Evolutionary conservation across 768 basidiomycete species (phyloP).

Genomic region (Lactarius trivialis): DNA sequence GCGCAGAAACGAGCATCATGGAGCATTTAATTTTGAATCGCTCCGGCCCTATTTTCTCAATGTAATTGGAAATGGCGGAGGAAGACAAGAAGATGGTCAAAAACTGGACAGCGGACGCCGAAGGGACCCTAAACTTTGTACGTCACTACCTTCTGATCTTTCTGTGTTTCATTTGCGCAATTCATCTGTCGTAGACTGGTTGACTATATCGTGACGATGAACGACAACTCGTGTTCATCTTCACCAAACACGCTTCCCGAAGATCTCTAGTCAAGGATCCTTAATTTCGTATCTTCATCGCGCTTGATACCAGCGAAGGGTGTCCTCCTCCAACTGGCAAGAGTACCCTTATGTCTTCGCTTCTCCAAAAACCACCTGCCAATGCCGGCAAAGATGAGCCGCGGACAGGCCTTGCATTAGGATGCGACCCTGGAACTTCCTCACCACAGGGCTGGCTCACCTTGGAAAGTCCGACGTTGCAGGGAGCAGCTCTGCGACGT

Average conservation of each 20-base stretch:
- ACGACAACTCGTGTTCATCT: conserved; percentile 45
- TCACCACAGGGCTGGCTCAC: too few species aligned
- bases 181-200: not conserved
- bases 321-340: conserved; percentile 77
- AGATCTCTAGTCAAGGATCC: conserved; percentile 89
- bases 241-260: conserved; percentile 68
- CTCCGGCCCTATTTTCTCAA: not conserved
- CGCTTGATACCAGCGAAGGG: conserved; percentile 86
- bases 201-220: conserved; percentile 3
- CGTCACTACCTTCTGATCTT: not conserved
- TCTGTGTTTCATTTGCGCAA: not conserved
- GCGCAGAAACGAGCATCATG: not conserved
- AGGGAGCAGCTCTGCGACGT: too few species aligned
- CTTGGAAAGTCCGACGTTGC: too few species aligned
- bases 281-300: conserved; percentile 78
- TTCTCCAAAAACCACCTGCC: conserved; percentile 57
- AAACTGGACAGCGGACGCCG: not conserved
- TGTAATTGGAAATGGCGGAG: not conserved
- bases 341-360: conserved; percentile 61
- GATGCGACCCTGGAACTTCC: too few species aligned
- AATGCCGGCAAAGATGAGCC: conserved; percentile 55
- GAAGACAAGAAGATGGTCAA: not conserved
- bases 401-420: conserved; percentile 73
- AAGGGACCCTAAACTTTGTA: not conserved
- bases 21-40: not conserved